These are phyloP conservation scores for Sedum album DNA, from an alignment of 164 flowering plant species.

Conservation along the genomic window DNA sequence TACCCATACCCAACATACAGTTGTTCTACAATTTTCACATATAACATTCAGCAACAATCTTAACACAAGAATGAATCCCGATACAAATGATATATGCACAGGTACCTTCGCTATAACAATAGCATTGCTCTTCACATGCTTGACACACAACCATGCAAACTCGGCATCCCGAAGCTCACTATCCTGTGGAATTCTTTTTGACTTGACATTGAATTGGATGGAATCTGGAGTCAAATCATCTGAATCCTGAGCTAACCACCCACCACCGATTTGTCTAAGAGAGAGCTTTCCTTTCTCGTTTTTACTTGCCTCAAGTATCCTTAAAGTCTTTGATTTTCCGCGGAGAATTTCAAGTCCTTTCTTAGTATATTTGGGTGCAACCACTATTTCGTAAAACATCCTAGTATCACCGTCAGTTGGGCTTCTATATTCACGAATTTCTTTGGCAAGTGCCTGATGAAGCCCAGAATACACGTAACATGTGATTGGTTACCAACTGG, in stretches of 20 bases:
- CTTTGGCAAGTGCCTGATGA: slow-evolving; percentile 70
- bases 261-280: slow-evolving; percentile 95
- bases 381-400: slow-evolving; percentile 98
- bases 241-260: slow-evolving; percentile 90
- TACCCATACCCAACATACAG: slow-evolving; percentile 99
- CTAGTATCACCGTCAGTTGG: slow-evolving; percentile 96
- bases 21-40: slow-evolving; percentile 51
- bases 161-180: slow-evolving; percentile 71
- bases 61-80: background rate
- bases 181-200: slow-evolving; percentile 52
- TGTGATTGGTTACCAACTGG: background rate
- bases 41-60: background rate
- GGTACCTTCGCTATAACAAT: slow-evolving; percentile 92
- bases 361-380: slow-evolving; percentile 81
- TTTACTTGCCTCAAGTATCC: slow-evolving; percentile 85
- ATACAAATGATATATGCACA: background rate
- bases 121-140: slow-evolving; percentile 99
- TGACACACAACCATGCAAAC: slow-evolving; percentile 95
- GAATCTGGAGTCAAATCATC: slow-evolving; percentile 79
- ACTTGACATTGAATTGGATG: slow-evolving; percentile 49
- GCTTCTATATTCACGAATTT: slow-evolving; percentile 90
- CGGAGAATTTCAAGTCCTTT: slow-evolving; percentile 85
- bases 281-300: slow-evolving; percentile 78
- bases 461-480: background rate
- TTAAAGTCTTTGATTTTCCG: slow-evolving; percentile 83